Percentiles rank a stretch among this genome's conserved stretches.
These are phyloP conservation scores for Miamiensis avidus DNA, from an alignment of 169 alveolate species.

Conservation along the genomic window DNA sequence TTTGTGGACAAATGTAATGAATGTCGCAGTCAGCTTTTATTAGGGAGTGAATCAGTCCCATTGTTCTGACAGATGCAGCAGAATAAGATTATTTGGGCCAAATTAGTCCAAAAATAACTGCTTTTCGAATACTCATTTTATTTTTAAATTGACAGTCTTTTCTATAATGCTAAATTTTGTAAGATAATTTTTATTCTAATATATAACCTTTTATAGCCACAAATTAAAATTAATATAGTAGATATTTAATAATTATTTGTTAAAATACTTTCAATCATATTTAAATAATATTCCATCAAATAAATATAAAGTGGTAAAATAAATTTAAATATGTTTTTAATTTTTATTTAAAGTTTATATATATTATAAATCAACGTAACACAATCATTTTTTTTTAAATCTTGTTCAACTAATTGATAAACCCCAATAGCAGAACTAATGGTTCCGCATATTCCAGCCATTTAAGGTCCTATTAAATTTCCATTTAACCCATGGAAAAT, in stretches of 20 bases:
- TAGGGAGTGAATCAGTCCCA: slow-evolving; percentile 10
- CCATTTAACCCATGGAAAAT: background rate
- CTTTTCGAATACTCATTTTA: background rate
- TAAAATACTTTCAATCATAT: background rate
- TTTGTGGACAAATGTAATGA: slow-evolving; percentile 1
- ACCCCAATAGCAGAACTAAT: background rate
- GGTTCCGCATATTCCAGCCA: background rate
- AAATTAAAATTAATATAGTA: too few species aligned
- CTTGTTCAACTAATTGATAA: background rate
- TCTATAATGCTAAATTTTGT: too few species aligned
- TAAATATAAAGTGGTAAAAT: background rate
- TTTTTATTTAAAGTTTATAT: too few species aligned
- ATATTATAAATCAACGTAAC: too few species aligned
- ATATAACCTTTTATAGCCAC: background rate
- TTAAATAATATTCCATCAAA: too few species aligned
- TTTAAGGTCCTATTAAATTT: background rate
- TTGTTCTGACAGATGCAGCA: slow-evolving; percentile 35
- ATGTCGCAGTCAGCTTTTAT: background rate
- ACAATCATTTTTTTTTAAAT: too few species aligned
- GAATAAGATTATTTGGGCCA: slow-evolving; percentile 39
- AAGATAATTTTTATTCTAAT: too few species aligned
- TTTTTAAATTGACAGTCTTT: too few species aligned
- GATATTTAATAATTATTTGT: too few species aligned
- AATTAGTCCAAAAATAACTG: slow-evolving; percentile 3
- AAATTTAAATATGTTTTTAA: too few species aligned